phyloP scores from a whole-genome alignment of 176 grass and related monocot species.

The Hordeum vulgare region MorexV3_pseudomolecules_assembly NC_058520.1:575380390-575380889 shows the following conservation, averaged over 20 bases:
- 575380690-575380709: background rate
- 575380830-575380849: background rate
- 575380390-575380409: constrained; percentile 26
- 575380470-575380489: constrained; percentile 9
- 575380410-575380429: background rate
- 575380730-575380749: constrained; percentile 1
- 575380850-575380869: background rate
- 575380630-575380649: background rate
- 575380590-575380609: constrained; percentile 24
- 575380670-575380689: constrained; percentile 12
- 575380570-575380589: background rate
- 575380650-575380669: constrained; percentile 1
- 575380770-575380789: background rate
- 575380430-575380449: background rate
- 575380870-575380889: background rate
- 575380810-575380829: background rate
- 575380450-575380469: background rate
- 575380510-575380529: background rate
- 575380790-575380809: background rate
- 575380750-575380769: background rate
- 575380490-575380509: background rate
- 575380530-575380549: background rate
- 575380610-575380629: constrained; percentile 27
- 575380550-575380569: background rate
- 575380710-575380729: background rate